These are phyloP conservation scores for Vaccinium corymbosum DNA, from an alignment of 148 eudicot genomes.

Conservation along the genomic window DNA sequence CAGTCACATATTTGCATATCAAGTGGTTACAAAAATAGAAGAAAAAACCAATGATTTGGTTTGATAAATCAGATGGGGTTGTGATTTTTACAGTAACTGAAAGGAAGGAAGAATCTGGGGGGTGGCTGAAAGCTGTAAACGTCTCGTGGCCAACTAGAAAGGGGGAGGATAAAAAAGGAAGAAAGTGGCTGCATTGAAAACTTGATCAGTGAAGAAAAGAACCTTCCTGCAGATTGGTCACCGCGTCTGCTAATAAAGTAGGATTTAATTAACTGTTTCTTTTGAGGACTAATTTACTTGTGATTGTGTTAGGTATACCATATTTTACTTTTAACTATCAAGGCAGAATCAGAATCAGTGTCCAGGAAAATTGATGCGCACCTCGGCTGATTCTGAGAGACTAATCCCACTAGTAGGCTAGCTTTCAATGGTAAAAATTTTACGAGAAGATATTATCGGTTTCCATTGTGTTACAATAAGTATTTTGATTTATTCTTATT, in stretches of 20 bases:
- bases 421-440: too few species aligned
- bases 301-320: too few species aligned
- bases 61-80: background rate
- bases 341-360: too few species aligned
- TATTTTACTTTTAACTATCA: too few species aligned
- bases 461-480: too few species aligned
- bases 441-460: too few species aligned
- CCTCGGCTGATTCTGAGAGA: too few species aligned
- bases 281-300: background rate
- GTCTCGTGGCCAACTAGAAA: slow-evolving; percentile 38
- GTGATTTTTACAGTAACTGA: slow-evolving; percentile 1
- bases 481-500: too few species aligned
- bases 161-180: slow-evolving; percentile 3
- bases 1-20: background rate
- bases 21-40: background rate
- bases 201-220: background rate
- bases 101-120: background rate
- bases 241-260: background rate
- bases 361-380: too few species aligned
- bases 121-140: slow-evolving; percentile 27
- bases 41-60: background rate
- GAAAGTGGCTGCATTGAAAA: background rate
- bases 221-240: background rate
- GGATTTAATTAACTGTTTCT: background rate
- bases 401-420: too few species aligned